Evolutionary conservation across 352 stramenopile genomes (phyloP), one percentile per base, ranked within the genome.

Genomic region (Saprolegnia parasitica): DNA sequence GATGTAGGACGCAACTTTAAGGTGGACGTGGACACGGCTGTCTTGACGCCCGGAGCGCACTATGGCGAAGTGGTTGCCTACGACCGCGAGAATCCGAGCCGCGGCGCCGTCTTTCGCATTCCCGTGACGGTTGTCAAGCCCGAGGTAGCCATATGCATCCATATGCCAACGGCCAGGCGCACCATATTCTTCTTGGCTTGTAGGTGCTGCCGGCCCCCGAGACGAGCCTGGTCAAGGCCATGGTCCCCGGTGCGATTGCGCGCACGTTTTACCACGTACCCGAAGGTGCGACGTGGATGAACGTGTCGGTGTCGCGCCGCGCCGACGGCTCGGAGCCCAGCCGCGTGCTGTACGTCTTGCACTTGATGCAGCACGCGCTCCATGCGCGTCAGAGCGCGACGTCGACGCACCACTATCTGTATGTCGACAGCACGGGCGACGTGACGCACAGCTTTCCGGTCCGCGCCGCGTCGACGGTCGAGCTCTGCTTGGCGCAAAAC

Each of bases 41-140:
- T 87, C 58, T 68, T 98, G 21, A 62, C 76, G 15, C 68, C 79
- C 32, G 94, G 93, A 57, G 78, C 96, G 21, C 90, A 98, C 74
- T 95, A 84, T 65, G 88, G 82, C 0, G 86, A 91, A 70, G 88
- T 98, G 40, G 67, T 87, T 29, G 94, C 85, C 9, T 92, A 87
- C 68, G 84, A 93, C 71, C 81, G 80, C 16, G 73, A 80, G 56
- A 80, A 94, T 56, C 74, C 84, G 40, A 70, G 71, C 47, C 75
- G 80, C 29, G 90, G 89, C 0, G 65, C 86, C 5, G 37, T 98
- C 18, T 99, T 98, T 68, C 84, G 74, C 42, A 86, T 98, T 39
- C 95, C 95, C 0, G 90, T 99, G 37, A 94, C 80, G 26, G 83
- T 97, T 20, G 85, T 97, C 54, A 93, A 93, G 72, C 86, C 89